Base-by-base conservation (phyloP, 2,329 filamentous ascomycete species). In the Ascocoryne sarcoides region DNA sequence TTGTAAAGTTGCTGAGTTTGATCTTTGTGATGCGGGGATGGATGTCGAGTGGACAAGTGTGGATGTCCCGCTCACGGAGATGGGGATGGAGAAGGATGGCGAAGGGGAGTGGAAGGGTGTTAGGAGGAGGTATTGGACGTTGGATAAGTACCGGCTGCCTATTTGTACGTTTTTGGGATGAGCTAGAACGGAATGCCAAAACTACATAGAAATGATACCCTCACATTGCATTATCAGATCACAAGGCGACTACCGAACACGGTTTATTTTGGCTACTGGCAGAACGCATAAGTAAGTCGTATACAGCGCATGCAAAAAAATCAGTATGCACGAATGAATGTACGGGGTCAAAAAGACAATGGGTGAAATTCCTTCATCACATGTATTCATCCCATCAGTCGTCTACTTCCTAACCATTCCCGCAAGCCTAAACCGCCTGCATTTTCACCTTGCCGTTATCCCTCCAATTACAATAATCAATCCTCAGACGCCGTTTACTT, bases 1-100 rank as follows among this genome's bases (percentile, higher is more conserved):
- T 64, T 84, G 82, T 39, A 87, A 84, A 60, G 86, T 96, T 2
- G 82, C 86, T 2, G 90, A 96, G 63, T 81, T 95, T 70, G 88
- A 96, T 63, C 69, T 93, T 16, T 77, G 82, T 47, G 89, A 96
- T 52, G 87, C 87, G 8, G 89, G 89, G 1, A 75, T 95, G 52
- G 90, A 96, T 55, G 78, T 90, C 1, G 84, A 89, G 38, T 96
- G 88, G 88, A 73, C 81, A 39, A 82, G 82, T 41, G 74, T 92
- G 23, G 67, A 75, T 4, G 84, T 96, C 10, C 23, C 23, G 23
- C 23, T 26, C 7, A 79, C 87, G 12, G 77, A 76, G 64, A 63
- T 70, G 37, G 53, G 49, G 42, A 64, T 95, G 38, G 75, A 80
- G 10, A 67, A 77, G 51, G 73, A 76, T 28, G 81, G 80, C 4